These are phyloP conservation scores for Annulohypoxylon stygium DNA, from an alignment of 495 filamentous ascomycete species.

Conservation along the genomic window DNA sequence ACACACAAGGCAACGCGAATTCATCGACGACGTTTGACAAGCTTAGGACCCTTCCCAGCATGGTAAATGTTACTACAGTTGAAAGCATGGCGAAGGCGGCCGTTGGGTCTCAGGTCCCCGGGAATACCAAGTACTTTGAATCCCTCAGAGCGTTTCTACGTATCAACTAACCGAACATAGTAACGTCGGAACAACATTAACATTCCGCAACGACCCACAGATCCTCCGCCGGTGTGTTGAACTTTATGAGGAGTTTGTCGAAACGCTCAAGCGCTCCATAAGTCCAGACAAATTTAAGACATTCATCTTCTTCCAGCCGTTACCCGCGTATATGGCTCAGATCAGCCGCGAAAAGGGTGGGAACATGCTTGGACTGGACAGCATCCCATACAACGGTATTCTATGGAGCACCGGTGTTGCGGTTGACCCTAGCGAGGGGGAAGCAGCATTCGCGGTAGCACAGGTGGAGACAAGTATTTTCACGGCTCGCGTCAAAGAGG, in stretches of 20 bases:
- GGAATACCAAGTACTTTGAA: conserved; percentile 18
- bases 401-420: conserved; percentile 38
- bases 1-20: conserved; percentile 35
- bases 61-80: conserved; percentile 10
- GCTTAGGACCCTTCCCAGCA: conserved; percentile 21
- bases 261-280: conserved; percentile 27
- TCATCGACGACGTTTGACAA: conserved; percentile 37
- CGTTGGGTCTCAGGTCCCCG: conserved; percentile 31
- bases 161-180: conserved; percentile 13
- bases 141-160: too few relatives aligned
- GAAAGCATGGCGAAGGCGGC: conserved; percentile 43
- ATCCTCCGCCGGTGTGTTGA: conserved; percentile 33
- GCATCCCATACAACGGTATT: conserved; percentile 32
- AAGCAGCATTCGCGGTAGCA: conserved; percentile 22
- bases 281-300: conserved; percentile 22
- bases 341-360: conserved; percentile 48
- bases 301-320: conserved; percentile 50
- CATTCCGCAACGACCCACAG: conserved; percentile 39
- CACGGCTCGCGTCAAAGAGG: conserved; percentile 35
- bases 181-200: conserved; percentile 25
- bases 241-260: conserved; percentile 26
- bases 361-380: conserved; percentile 52
- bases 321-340: conserved; percentile 47
- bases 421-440: conserved; percentile 16
- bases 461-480: conserved; percentile 28